Evolutionary conservation across 2,329 filamentous ascomycete species (phyloP).

Genomic region (Tricladium varicosporioides): DNA sequence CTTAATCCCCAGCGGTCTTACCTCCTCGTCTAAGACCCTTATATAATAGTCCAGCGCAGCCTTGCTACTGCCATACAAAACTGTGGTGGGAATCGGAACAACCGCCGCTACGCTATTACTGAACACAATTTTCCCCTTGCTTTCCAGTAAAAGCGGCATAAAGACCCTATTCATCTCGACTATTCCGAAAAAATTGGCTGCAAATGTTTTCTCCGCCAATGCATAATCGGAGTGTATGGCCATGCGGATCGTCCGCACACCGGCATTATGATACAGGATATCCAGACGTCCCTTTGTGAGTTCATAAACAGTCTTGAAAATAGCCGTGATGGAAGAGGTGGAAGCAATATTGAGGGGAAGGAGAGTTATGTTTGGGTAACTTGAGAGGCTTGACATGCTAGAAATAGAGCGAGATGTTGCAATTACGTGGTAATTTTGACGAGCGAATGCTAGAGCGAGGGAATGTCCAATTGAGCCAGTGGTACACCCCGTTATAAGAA

Average conservation of each 20-base stretch:
- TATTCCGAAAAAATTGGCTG: constrained; percentile 32
- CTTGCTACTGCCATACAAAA: too few relatives aligned
- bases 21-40: too few relatives aligned
- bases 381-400: constrained; percentile 24
- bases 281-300: constrained; percentile 38
- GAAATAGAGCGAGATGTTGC: constrained; percentile 37
- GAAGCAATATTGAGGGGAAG: constrained; percentile 40
- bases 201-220: constrained; percentile 28
- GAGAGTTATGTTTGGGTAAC: not conserved
- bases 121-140: constrained; percentile 38
- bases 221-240: constrained; percentile 31
- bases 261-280: constrained; percentile 44
- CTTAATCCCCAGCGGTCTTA: too few relatives aligned
- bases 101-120: too few relatives aligned
- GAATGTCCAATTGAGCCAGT: constrained; percentile 40
- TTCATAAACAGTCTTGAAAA: constrained; percentile 32
- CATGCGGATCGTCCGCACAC: constrained; percentile 22
- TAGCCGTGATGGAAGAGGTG: constrained; percentile 32
- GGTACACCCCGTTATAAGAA: constrained; percentile 41
- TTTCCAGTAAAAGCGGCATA: constrained; percentile 16
- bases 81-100: too few relatives aligned
- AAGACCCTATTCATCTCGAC: constrained; percentile 32
- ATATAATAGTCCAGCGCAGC: too few relatives aligned
- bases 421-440: constrained; percentile 36
- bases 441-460: constrained; percentile 37